Base-by-base conservation (phyloP, 345 rosid species). In the Cochlearia excelsa region DNA sequence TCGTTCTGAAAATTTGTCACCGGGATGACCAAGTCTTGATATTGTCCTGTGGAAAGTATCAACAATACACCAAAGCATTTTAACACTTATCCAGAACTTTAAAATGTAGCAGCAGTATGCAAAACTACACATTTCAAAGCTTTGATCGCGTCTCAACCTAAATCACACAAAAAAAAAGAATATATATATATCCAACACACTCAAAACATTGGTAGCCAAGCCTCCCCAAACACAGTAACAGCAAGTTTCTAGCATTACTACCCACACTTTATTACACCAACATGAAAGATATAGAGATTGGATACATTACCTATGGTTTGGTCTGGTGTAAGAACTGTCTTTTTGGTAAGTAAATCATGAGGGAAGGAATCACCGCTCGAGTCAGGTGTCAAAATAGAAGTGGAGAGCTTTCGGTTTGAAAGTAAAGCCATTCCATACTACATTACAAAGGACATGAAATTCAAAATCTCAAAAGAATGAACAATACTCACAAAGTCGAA, bases 21-120 rank as follows among this genome's bases (percentile, higher is more conserved):
- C 1, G 96, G 97, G 78, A 85, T 79, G 44, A 81, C 83, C 38
- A 87, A 74, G 77, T 93, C 97, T 76, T 93, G 80, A 52, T 65
- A 68, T 63, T 82, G 85, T 29, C 92, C 97, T 87, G 54, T 30
- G 26, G 6, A 46, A 62, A 62, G 48, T 33, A 66, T 6, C 57
- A 54, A 16, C 23, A 16, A 16, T 16, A 23, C 55, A 62, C 26
- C 48, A 10, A 39, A 27, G 60, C 9, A 38, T 40, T 10, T 55
- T 3, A 59, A 54, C 16, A 30, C 53, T 46, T 16, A 51, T 7
- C 28, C 45, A 68, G n/a, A 53, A 53, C 7, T 5, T 3, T 9
- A 11, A 56, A 42, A 59, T 6, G 41, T 35, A 27, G 10, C 28
- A 59, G 54, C 3, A 45, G 30, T 9, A 9, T 23, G 40, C 28